Conservation (phyloP, 2,329 filamentous ascomycete species). For the Dactylonectria estremocensis region DNA sequence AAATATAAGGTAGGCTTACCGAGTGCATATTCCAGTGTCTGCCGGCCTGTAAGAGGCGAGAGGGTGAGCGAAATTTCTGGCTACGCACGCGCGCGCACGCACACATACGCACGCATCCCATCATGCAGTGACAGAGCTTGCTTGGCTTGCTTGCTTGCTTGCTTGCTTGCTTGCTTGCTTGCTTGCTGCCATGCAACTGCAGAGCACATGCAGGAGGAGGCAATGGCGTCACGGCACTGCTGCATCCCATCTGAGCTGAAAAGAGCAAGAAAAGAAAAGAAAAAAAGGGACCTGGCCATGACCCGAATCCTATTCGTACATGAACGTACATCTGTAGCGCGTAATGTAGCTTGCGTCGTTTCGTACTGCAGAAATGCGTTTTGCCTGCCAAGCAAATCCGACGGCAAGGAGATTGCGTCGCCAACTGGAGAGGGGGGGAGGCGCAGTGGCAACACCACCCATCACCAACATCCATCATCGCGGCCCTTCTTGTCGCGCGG, state of each 20-base stretch:
- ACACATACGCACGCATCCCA: not conserved
- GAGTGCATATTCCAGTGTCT: not conserved
- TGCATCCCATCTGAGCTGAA: constrained; percentile 43
- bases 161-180: too few species aligned
- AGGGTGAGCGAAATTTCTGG: constrained; percentile 15
- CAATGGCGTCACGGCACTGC: constrained; percentile 37
- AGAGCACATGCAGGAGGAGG: constrained; percentile 32
- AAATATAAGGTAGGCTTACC: constrained; percentile 20
- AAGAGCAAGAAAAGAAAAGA: constrained; percentile 28
- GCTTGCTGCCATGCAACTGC: constrained; percentile 15
- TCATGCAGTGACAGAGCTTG: constrained; percentile 1
- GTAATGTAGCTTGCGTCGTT: constrained; percentile 12
- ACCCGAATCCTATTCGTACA: constrained; percentile 36
- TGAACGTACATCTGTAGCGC: constrained; percentile 27
- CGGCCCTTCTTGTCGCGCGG: constrained; percentile 1
- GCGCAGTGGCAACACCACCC: constrained; percentile 40
- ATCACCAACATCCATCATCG: constrained; percentile 27
- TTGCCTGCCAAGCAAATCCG: constrained; percentile 12
- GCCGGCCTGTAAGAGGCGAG: not conserved
- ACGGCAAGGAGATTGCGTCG: constrained; percentile 42
- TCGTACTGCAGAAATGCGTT: not conserved
- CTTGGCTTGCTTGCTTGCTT: constrained; percentile 8
- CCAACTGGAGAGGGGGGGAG: constrained; percentile 18
- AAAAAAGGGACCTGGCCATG: constrained; percentile 17
- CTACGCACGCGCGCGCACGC: constrained; percentile 8